phyloP scores from a whole-genome alignment of 1,284 basidiomycete species.

The Pterula multifida region DNA sequence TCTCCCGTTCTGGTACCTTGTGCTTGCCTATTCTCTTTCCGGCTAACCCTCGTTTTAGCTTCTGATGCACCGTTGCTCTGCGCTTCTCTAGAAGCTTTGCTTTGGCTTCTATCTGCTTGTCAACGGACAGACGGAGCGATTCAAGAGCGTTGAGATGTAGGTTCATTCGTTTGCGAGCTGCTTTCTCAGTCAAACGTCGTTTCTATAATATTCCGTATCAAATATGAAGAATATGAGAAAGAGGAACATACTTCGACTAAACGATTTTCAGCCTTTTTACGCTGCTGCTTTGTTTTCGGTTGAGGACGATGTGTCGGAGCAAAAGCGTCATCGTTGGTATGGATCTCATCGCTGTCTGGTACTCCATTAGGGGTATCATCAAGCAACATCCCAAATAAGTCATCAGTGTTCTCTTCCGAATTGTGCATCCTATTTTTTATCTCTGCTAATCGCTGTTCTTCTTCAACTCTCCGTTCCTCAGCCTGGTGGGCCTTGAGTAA shows the following conservation, averaged over 20 bases:
- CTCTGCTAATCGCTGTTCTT: conserved; percentile 43
- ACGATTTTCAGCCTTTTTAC: conserved; percentile 45
- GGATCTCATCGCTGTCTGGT: conserved; percentile 46
- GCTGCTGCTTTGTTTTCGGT: conserved; percentile 68
- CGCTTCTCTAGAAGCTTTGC: conserved; percentile 27
- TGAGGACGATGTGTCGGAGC: conserved; percentile 29
- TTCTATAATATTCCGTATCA: conserved; percentile 28
- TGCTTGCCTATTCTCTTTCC: conserved; percentile 70
- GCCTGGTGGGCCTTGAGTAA: conserved; percentile 58
- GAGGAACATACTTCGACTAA: conserved; percentile 49
- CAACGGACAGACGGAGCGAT: conserved; percentile 32
- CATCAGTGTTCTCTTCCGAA: conserved; percentile 21
- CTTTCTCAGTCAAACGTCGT: conserved; percentile 47
- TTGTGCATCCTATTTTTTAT: conserved; percentile 43
- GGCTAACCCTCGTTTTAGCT: conserved; percentile 43
- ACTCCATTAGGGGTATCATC: conserved; percentile 28
- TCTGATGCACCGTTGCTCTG: conserved; percentile 19
- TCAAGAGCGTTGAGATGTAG: conserved; percentile 45
- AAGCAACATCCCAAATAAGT: conserved; percentile 40
- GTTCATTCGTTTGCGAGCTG: conserved; percentile 44
- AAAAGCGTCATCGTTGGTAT: conserved; percentile 17
- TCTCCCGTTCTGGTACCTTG: conserved; percentile 52
- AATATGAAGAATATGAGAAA: background rate
- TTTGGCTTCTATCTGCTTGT: conserved; percentile 21
- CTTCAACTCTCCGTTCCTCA: conserved; percentile 48